Percentiles rank a stretch among this genome's conserved stretches.
Evolutionary conservation across 129 eudicot genomes (phyloP).

Genomic region (Rutidosis leptorrhynchoides): DNA sequence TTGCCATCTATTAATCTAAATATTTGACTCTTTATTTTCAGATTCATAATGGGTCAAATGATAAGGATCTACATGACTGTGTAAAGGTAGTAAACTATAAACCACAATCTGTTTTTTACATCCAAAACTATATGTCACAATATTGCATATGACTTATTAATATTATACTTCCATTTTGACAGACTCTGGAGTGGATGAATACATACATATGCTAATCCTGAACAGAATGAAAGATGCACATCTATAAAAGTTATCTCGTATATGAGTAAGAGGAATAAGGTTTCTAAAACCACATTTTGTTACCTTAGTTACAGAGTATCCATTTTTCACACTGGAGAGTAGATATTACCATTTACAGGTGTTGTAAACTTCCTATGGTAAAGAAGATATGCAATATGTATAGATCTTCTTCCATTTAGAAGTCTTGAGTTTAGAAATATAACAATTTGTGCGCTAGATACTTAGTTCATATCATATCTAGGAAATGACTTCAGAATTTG

Average conservation of each 20-base stretch:
- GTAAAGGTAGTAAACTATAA: conserved; percentile 52
- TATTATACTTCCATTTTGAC: conserved; percentile 28
- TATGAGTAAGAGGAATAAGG: conserved; percentile 35
- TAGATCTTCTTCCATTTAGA: conserved; percentile 15
- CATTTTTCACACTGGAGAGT: conserved; percentile 18
- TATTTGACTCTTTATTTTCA: conserved; percentile 33
- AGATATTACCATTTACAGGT: conserved; percentile 24
- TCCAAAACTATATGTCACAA: background rate
- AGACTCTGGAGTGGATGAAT: conserved; percentile 77
- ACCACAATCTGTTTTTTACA: background rate
- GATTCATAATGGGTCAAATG: conserved; percentile 56
- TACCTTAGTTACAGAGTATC: conserved; percentile 17
- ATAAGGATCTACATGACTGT: conserved; percentile 69
- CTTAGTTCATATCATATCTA: background rate
- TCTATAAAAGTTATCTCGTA: conserved; percentile 31
- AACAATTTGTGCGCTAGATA: background rate
- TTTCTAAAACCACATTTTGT: conserved; percentile 23
- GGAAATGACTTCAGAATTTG: conserved; percentile 12
- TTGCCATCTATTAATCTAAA: conserved; percentile 25
- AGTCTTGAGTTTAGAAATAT: conserved; percentile 3
- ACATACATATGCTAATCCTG: conserved; percentile 43
- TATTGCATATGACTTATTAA: conserved; percentile 19
- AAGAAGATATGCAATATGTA: conserved; percentile 31
- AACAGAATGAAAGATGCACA: conserved; percentile 21
- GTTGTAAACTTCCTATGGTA: conserved; percentile 22